Base-by-base conservation (phyloP, 78 protist species). In the Guillardia theta region DNA sequence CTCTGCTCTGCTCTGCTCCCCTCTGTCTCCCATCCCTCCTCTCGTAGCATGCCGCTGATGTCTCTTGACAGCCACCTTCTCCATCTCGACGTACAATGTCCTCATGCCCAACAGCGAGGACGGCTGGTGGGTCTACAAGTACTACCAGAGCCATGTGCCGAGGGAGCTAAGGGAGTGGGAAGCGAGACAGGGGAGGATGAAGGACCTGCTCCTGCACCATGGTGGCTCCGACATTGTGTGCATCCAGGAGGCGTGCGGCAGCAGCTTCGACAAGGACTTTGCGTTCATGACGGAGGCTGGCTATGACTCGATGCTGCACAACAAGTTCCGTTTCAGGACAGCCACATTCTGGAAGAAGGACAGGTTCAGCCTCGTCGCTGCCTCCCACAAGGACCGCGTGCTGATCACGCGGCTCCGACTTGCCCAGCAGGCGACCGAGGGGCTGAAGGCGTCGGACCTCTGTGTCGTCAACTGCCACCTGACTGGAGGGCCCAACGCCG, bases 61-160 rank as follows among this genome's bases (percentile, higher is more conserved):
- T n/a, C n/a, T n/a, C n/a, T n/a, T n/a, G n/a, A n/a, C n/a, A n/a
- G n/a, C n/a, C n/a, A n/a, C n/a, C n/a, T 70, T 88, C 24, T 33
- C 93, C 44, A 33, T 88, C 64, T 46, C 37, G 27, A 37, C 62
- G 27, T 50, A 22, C 39, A 88, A 88, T 46, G 62, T 88, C 15
- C 93, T 88, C 24, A 22, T 88, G 41, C 93, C 93, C 10, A 88
- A 88, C 33, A 50, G 77, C 33, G 10, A 36, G 10, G 93, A 88
- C 93, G 62, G 62, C 76, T 88, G 93, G 93, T 88, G 93, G 93
- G 33, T 46, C 27, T 48, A 50, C 70, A 88, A 88, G 93, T 21
- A 21, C 41, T 88, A 88, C 22, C 41, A 8, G 22, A 62, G 46
- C 30, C 6, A 46, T 43, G 45, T n/a, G 9, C 19, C 62, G 30